A percentile compares a stretch with the other conserved stretches of the same genome.
Conservation (phyloP, 1,139 yeast genomes). For the Debaryomyces fabryi region DNA sequence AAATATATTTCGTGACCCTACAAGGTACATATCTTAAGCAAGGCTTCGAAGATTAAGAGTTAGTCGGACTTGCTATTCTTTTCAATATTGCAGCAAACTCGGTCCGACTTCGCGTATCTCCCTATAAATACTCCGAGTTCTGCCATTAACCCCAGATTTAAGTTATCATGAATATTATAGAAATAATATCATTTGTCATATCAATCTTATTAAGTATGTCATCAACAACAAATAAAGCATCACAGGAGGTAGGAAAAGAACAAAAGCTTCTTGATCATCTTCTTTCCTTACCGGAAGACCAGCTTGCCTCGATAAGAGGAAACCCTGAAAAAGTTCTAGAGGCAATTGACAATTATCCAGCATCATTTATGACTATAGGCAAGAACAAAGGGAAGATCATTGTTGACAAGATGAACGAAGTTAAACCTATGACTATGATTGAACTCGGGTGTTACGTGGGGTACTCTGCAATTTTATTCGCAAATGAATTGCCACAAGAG, state of each 20-base stretch:
- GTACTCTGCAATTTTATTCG: slow-evolving; percentile 44
- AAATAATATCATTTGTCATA: not conserved
- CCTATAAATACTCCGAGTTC: not conserved
- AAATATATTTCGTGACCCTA: not conserved
- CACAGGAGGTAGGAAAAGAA: slow-evolving; percentile 17
- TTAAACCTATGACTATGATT: slow-evolving; percentile 35
- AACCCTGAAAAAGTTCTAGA: slow-evolving; percentile 34
- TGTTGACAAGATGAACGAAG: slow-evolving; percentile 24
- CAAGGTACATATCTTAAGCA: not conserved
- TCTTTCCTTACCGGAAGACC: slow-evolving; percentile 24
- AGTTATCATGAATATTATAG: not conserved
- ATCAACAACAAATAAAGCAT: not conserved
- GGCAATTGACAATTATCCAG: slow-evolving; percentile 32
- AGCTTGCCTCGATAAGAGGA: slow-evolving; percentile 23
- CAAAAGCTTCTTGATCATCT: slow-evolving; percentile 25
- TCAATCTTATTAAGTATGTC: not conserved
- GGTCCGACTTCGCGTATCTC: not conserved
- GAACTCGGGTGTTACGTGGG: slow-evolving; percentile 52
- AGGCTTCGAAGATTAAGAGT: not conserved
- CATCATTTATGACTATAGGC: slow-evolving; percentile 37
- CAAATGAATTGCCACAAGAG: slow-evolving; percentile 26
- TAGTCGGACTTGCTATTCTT: not conserved
- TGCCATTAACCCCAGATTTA: not conserved
- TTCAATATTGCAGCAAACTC: not conserved
- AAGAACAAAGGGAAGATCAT: slow-evolving; percentile 35